Evolutionary conservation across 768 basidiomycete species (phyloP), one percentile per base, ranked within the genome.

Genomic region (Leucosporidium yakuticum): DNA sequence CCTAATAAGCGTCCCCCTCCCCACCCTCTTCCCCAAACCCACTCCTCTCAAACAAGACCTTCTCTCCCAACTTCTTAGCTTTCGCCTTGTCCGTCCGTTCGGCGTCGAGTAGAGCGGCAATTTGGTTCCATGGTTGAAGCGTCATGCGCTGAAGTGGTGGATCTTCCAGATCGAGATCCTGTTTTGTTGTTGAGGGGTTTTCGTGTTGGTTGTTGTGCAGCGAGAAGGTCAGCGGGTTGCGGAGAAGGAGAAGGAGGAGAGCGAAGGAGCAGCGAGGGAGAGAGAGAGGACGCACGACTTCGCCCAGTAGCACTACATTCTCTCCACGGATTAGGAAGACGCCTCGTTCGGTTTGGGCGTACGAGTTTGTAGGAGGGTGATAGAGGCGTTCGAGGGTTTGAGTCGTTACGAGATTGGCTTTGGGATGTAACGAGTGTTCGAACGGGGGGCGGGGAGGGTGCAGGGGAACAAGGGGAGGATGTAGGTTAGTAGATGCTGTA

Each of bases 391-490:
- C 96, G 71, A 93, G 86, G 17, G 93, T 93, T 78, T 92, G 90
- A 79, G 97, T 94, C 54, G 98, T 84, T 12, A 99, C 92, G 74
- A 99, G 88, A 80, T 99, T 99, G 73, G 96, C 96, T 99, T 29
- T 29, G 14, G n/a, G 7, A 14, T 14, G 54, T 31, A 8, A 51
- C 15, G 25, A 6, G 21, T 27, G 39, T 3, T 20, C 15, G 1
- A 9, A 4, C 8, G 1, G 57, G 2, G 9, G 59, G 23, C 23
- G 5, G 23, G 36, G n/a, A 17, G 39, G 39, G 39, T 44, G 14
- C 39, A 44, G 39, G 39, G 8, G 14, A 53, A 15, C 8, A 3
- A n/a, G 4, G 4, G 3, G 27, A n/a, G 17, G 2, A 9, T 53
- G 51, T 53, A 9, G 11, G 23, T 27, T 15, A 20, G 25, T 29